These are phyloP conservation scores for Ogataea nakhonphanomensis DNA, from an alignment of 805 yeast genomes.

Conservation along the genomic window DNA sequence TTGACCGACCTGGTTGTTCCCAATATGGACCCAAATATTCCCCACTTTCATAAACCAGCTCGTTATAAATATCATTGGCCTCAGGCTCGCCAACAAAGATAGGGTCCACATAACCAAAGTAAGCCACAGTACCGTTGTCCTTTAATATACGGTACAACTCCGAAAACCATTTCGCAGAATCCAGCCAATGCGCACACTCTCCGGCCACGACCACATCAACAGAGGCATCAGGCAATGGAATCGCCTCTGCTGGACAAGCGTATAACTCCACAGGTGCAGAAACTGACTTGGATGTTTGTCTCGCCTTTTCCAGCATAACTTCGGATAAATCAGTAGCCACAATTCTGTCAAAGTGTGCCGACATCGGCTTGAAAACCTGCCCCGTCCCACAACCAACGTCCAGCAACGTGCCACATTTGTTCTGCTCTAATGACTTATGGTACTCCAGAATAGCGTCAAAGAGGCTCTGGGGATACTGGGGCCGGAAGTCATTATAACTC, in stretches of 20 bases:
- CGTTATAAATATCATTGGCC: conserved; percentile 50
- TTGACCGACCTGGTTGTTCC: conserved; percentile 79
- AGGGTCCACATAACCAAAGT: conserved; percentile 81
- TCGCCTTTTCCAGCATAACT: conserved; percentile 46
- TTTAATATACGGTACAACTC: conserved; percentile 37
- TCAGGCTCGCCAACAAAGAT: conserved; percentile 46
- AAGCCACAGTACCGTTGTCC: conserved; percentile 51
- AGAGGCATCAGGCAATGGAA: conserved; percentile 22
- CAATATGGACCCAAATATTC: conserved; percentile 63
- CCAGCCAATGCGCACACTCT: conserved; percentile 84
- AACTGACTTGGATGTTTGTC: neutral
- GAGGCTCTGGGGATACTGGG: conserved; percentile 57
- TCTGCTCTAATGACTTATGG: conserved; percentile 10
- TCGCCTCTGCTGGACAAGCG: conserved; percentile 23
- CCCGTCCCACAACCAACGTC: conserved; percentile 66
- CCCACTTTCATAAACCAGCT: conserved; percentile 41
- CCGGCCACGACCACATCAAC: conserved; percentile 74
- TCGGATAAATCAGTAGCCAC: conserved; percentile 46
- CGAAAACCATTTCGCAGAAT: conserved; percentile 23
- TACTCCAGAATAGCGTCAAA: conserved; percentile 41
- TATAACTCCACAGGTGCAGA: conserved; percentile 12
- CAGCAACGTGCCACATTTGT: conserved; percentile 36
- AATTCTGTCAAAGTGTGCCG: conserved; percentile 35
- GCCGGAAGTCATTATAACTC: conserved; percentile 58
- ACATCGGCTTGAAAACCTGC: conserved; percentile 44